Conservation (phyloP, 306 rosid species). For the Rubus idaeus region DNA sequence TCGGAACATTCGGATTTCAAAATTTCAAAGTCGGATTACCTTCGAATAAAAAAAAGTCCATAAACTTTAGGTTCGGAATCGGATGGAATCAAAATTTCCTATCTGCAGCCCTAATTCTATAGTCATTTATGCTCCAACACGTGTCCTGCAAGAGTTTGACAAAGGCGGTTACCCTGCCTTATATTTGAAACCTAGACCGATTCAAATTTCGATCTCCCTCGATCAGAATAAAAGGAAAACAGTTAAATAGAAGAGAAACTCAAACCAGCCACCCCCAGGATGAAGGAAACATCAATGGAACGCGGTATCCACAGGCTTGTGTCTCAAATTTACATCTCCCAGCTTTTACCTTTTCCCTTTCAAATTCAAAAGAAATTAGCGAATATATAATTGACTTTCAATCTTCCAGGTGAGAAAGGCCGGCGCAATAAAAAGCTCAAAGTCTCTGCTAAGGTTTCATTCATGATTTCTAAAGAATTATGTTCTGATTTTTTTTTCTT, state of each 20-base stretch:
- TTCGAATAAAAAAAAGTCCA: no score
- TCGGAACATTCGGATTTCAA: no score
- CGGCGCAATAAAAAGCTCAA: constrained; percentile 54
- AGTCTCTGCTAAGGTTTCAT: constrained; percentile 39
- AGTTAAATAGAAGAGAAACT: neutral
- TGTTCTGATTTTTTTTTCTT: neutral
- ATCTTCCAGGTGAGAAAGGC: constrained; percentile 58
- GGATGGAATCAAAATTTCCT: no score
- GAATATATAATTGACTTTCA: neutral
- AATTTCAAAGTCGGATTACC: no score
- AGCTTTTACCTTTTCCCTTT: no score
- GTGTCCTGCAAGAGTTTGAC: no score
- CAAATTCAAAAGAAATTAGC: neutral
- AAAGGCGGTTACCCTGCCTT: neutral
- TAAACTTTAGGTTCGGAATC: no score
- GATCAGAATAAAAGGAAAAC: neutral
- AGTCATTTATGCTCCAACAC: no score
- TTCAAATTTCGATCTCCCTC: neutral
- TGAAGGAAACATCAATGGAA: neutral
- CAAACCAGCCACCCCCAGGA: neutral
- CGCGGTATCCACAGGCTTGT: neutral
- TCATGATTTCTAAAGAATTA: no score
- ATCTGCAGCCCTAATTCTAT: no score
- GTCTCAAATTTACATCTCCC: neutral
- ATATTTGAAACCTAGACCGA: neutral